These are phyloP conservation scores for Onygena corvina DNA, from an alignment of 2,329 filamentous ascomycete species.

Conservation along the genomic window DNA sequence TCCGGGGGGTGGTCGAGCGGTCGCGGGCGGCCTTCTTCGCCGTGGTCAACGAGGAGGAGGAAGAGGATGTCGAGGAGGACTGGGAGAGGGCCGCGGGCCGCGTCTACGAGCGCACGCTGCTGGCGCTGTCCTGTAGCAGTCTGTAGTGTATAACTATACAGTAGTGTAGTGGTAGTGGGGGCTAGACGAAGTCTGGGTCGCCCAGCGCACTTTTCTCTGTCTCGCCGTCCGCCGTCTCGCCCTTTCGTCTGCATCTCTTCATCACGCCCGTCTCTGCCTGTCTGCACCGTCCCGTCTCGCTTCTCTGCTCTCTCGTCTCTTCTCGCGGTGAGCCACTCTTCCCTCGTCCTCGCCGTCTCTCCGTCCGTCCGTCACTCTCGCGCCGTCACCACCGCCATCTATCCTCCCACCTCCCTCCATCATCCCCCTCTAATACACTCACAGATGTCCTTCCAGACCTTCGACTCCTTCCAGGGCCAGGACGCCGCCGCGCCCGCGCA, in stretches of 20 bases:
- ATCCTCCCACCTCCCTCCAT: conserved; percentile 4
- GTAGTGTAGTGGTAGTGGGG: too few species aligned
- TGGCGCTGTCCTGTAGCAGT: neutral
- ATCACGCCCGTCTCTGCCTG: too few species aligned
- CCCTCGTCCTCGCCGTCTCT: neutral
- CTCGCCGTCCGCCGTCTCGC: neutral
- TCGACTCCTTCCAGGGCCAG: conserved; percentile 52
- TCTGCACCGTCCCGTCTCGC: neutral
- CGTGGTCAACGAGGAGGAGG: conserved; percentile 37
- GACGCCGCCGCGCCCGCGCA: conserved; percentile 39
- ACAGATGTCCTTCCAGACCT: conserved; percentile 54
- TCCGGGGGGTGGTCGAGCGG: conserved; percentile 67
- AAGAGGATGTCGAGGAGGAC: conserved; percentile 27
- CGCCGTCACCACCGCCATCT: neutral
- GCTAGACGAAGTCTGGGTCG: too few species aligned
- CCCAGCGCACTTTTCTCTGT: neutral
- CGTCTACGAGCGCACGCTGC: conserved; percentile 58
- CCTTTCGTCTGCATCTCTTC: neutral
- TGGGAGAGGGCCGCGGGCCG: conserved; percentile 58
- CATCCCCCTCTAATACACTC: conserved; percentile 1
- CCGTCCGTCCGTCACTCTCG: neutral
- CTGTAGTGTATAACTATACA: neutral
- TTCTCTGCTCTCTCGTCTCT: neutral
- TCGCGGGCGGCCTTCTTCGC: conserved; percentile 60
- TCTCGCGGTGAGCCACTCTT: neutral